Evolutionary conservation across 2,329 filamentous ascomycete genomes (phyloP), one percentile per base, ranked within the genome.

Genomic region (Aspergillus sp.): DNA sequence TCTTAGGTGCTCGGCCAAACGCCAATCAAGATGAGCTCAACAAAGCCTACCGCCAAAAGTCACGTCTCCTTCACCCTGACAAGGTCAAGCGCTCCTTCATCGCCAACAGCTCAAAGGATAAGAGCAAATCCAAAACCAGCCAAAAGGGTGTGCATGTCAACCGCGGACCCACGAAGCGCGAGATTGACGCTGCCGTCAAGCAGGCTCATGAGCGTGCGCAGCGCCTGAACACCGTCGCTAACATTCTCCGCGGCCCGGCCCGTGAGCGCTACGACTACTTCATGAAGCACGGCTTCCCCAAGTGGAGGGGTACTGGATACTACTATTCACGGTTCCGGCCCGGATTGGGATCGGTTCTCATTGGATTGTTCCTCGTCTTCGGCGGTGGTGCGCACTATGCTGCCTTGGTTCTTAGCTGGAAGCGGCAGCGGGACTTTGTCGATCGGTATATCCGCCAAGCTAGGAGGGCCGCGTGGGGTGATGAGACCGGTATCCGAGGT

Each of bases 241-340:
- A 92, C 73, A 91, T 99, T 72, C 88, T 99, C 56, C 89, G 91
- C 69, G 92, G 94, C 1, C 82, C 90, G 3, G 86, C 86, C 58
- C 87, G 95, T 66, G 91, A 92, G 69, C 90, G 95, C 66, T 99
- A 99, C 79, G 94, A 99, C 76, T 90, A 97, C 78, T 99, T 98
- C 82, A 80, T 98, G 63, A 81, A 83, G 76, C 93, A 98, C 78
- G 95, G 95, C 64, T 99, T 99, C 82, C 95, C 95, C 34, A 87
- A 87, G 59, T 99, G 95, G 95, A 93, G 94, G 81, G 95, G 95
- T 61, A 97, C 94, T 49, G 94, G 95, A 65, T 99, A 99, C 85
- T 99, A 98, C 85, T 99, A 99, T 82, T 89, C 88, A 71, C 89
- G 95, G 61, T 97, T 94, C 84, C 87, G 95, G 22, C 95, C 95